Base-by-base conservation (phyloP, 805 yeast species). In the Yarrowia bubula region DNA sequence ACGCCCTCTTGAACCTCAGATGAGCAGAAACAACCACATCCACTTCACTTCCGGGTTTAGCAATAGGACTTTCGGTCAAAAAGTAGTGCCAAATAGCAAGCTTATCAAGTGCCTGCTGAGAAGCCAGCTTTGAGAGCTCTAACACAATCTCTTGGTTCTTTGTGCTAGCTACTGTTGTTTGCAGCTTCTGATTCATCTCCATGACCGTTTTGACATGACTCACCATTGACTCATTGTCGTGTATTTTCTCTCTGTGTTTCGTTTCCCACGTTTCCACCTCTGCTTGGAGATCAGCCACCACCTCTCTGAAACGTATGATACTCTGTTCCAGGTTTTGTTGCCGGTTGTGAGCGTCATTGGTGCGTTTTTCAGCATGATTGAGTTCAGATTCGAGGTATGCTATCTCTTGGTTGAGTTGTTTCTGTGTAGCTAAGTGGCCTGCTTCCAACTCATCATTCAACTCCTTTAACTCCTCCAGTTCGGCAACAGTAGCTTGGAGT, bases 361-460 rank as follows among this genome's bases (percentile, higher is more conserved):
- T 64, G 44, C 70, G 71, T 14, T 60, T 39, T 18, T 66, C 67
- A 28, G 68, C 69, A 7, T 62, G 65, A 2, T 58, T 44, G n/a
- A 70, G 39, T 22, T 67, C 57, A 8, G 51, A 33, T 18, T 73
- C 69, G 31, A 76, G 66, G 1, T 48, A 48, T 2, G 65, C 69
- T 9, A 85, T 74, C 4, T 82, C 81, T 1, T 68, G 66, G 15
- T 73, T 70, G 18, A 84, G 74, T 43, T 81, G 82, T 15, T 70
- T 65, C 67, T 84, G 86, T 0, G 81, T 73, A 22, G 74, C 78
- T 1, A 70, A 33, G 64, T 81, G 85, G 46, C 73, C 75, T 10
- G 78, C 79, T 64, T 84, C 87, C 35, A 86, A 73, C 64, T 82
- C 83, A 63, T 78, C 81, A 66, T 83, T 84, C 9, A 86, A 70